Percentiles rank a stretch among this genome's conserved stretches.
These are phyloP conservation scores for Aspergillus proliferans DNA, from an alignment of 2,329 filamentous ascomycete species.

Conservation along the genomic window DNA sequence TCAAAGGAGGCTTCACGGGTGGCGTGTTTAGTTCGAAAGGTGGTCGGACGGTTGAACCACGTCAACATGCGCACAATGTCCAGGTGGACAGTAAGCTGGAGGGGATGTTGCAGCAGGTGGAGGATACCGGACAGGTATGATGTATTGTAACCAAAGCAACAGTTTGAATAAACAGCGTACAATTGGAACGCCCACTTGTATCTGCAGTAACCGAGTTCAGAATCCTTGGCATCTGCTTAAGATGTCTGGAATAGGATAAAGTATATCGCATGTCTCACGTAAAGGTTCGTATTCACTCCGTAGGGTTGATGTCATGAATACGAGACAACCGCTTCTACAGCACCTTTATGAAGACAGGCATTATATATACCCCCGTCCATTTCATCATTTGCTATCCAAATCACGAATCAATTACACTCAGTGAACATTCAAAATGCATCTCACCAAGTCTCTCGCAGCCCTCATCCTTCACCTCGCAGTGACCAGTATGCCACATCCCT, in stretches of 20 bases:
- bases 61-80: conserved; percentile 13
- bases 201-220: too few species aligned
- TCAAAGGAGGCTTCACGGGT: conserved; percentile 12
- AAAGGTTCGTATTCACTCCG: too few species aligned
- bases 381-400: too few species aligned
- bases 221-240: too few species aligned
- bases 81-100: conserved; percentile 13
- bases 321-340: background rate
- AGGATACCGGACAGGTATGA: background rate
- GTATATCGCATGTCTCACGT: too few species aligned
- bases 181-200: too few species aligned
- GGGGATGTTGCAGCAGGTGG: conserved; percentile 8
- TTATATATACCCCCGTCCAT: too few species aligned
- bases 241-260: too few species aligned
- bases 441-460: background rate
- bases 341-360: too few species aligned
- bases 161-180: too few species aligned
- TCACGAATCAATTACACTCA: background rate
- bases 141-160: background rate
- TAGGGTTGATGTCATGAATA: background rate
- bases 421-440: background rate
- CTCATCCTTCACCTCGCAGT: background rate
- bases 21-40: conserved; percentile 14
- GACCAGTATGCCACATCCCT: background rate
- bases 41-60: conserved; percentile 13